Percentiles rank a stretch among this genome's conserved stretches.
phyloP scores from a whole-genome alignment of 495 filamentous ascomycete genomes.

The Viridothelium virens region DNA sequence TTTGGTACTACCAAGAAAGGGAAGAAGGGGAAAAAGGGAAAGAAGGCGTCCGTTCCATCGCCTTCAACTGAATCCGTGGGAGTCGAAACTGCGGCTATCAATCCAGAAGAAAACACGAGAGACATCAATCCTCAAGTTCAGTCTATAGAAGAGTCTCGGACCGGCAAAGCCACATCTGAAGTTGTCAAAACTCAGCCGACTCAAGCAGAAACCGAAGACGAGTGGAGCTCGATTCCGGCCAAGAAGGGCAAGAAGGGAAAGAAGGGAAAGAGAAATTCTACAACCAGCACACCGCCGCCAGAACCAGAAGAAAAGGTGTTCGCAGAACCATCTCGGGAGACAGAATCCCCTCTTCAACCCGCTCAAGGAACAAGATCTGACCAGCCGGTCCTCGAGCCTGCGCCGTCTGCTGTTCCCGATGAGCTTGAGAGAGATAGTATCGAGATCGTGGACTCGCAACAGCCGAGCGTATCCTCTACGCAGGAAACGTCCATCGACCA shows the following conservation, averaged over 20 bases:
- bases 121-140: background rate
- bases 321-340: background rate
- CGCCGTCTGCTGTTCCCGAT: background rate
- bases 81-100: background rate
- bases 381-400: background rate
- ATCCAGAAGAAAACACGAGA: background rate
- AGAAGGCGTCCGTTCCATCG: conserved; percentile 13
- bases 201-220: background rate
- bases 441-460: no score
- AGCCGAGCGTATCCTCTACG: background rate
- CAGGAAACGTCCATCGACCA: background rate
- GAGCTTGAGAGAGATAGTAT: background rate
- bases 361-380: background rate
- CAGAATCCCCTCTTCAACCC: background rate
- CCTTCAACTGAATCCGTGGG: background rate
- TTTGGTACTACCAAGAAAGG: conserved; percentile 11
- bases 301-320: background rate
- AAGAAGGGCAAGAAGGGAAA: conserved; percentile 17
- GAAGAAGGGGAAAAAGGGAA: conserved; percentile 18
- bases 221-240: background rate
- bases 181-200: background rate
- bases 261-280: conserved; percentile 4
- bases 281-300: background rate
- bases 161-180: conserved; percentile 13
- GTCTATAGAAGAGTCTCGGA: background rate